A percentile compares a stretch with the other conserved stretches of the same genome.
Conservation (phyloP, 192 early-diverging fungal genomes). For the Entomortierella parvispora region DNA sequence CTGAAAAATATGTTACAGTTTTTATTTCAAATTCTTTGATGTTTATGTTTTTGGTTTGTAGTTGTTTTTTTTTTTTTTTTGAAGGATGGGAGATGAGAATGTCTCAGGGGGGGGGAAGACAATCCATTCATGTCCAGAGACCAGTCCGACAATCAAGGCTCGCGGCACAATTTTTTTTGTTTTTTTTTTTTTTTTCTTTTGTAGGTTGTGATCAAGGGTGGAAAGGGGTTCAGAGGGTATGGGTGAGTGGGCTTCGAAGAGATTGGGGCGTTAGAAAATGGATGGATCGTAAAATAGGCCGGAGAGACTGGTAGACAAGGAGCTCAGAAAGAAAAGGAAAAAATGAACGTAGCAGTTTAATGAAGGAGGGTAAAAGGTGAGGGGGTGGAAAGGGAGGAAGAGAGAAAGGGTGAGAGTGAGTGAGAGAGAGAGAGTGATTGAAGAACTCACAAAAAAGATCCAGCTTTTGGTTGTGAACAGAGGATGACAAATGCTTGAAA, state of each 20-base stretch:
- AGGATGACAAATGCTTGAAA: not conserved
- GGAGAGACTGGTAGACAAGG: not conserved
- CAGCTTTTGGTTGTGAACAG: conserved; percentile 17
- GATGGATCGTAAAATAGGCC: not conserved
- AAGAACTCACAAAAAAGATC: conserved; percentile 9
- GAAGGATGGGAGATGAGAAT: not conserved
- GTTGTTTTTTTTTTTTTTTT: conserved; percentile 9
- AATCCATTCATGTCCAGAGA: not conserved
- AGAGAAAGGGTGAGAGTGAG: no score
- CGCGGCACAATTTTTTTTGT: conserved; percentile 2
- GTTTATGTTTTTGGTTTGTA: not conserved
- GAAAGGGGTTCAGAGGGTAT: no score
- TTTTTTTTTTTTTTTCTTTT: conserved; percentile 8
- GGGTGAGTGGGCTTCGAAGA: no score
- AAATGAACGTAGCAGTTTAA: not conserved
- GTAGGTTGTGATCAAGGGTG: not conserved
- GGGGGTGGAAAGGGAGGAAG: not conserved
- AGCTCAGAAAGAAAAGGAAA: not conserved
- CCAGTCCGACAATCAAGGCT: not conserved
- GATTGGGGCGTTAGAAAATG: no score
- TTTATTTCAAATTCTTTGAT: not conserved
- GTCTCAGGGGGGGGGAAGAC: not conserved
- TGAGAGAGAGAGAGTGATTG: not conserved
- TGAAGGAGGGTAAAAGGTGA: not conserved
- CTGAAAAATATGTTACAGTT: not conserved